These are phyloP conservation scores for Mycena belliarum DNA, from an alignment of 768 basidiomycete genomes.

Conservation along the genomic window DNA sequence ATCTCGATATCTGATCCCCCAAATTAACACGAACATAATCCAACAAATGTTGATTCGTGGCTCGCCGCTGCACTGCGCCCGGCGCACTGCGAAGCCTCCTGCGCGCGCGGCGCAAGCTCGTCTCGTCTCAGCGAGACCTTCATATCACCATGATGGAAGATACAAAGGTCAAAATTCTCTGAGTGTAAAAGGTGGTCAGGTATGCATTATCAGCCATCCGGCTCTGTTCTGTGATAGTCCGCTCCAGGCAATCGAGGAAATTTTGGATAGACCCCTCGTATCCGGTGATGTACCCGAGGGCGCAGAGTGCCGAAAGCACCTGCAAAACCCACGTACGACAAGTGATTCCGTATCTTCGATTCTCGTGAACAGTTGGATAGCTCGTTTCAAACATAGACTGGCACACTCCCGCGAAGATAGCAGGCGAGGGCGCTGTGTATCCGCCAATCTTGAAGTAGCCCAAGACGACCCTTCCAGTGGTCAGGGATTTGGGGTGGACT, in stretches of 20 bases:
- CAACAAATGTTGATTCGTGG: too few relatives aligned
- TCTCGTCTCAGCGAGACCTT: neutral
- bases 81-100: too few relatives aligned
- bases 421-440: conserved; percentile 8
- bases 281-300: conserved; percentile 13
- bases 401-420: conserved; percentile 17
- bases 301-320: conserved; percentile 23
- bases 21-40: too few relatives aligned
- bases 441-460: conserved; percentile 24
- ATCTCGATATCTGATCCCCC: too few relatives aligned
- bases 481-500: conserved; percentile 17
- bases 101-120: too few relatives aligned
- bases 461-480: conserved; percentile 23
- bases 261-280: conserved; percentile 7
- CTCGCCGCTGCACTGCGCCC: too few relatives aligned
- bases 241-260: conserved; percentile 17
- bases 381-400: conserved; percentile 17
- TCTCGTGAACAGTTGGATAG: conserved; percentile 22
- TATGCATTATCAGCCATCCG: conserved; percentile 7
- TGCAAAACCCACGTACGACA: conserved; percentile 25
- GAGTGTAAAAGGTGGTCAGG: neutral
- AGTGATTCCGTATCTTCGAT: conserved; percentile 22
- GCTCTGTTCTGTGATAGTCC: conserved; percentile 8
- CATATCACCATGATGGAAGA: conserved; percentile 17
- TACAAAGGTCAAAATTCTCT: conserved; percentile 14